Conservation (phyloP, 2,329 filamentous ascomycete genomes). For the Calonectria pauciramosa region DNA sequence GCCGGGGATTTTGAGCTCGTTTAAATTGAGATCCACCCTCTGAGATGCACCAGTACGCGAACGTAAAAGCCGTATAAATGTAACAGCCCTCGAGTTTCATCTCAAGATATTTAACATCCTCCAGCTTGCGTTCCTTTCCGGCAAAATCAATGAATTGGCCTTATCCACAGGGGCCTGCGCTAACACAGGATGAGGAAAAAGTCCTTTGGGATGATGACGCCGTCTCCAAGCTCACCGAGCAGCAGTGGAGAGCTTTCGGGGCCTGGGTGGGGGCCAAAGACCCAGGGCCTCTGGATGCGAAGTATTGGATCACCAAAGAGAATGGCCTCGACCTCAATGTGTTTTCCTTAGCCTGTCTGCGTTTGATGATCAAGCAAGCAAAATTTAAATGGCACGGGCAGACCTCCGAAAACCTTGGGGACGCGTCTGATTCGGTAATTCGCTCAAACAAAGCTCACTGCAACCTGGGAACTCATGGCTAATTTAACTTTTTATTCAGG, state of each 20-base stretch:
- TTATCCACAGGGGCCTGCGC: neutral
- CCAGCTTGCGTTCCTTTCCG: neutral
- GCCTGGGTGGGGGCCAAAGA: neutral
- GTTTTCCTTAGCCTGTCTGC: neutral
- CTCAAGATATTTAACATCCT: no score
- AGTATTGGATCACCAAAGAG: neutral
- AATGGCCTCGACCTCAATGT: neutral
- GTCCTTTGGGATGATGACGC: neutral
- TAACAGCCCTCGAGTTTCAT: neutral
- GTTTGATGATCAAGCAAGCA: neutral
- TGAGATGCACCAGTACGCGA: neutral
- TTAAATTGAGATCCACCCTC: neutral
- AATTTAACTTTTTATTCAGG: neutral
- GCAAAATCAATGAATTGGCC: neutral
- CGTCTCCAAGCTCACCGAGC: neutral
- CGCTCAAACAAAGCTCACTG: neutral
- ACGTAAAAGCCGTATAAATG: neutral
- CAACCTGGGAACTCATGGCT: neutral
- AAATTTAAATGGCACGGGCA: neutral
- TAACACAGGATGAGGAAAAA: neutral
- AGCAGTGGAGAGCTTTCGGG: neutral
- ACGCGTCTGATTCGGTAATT: neutral
- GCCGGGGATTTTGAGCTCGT: neutral
- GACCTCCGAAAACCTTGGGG: neutral
- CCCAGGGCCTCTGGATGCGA: neutral